These are phyloP conservation scores for Lactarius vividus DNA, from an alignment of 768 basidiomycete species.

Conservation along the genomic window DNA sequence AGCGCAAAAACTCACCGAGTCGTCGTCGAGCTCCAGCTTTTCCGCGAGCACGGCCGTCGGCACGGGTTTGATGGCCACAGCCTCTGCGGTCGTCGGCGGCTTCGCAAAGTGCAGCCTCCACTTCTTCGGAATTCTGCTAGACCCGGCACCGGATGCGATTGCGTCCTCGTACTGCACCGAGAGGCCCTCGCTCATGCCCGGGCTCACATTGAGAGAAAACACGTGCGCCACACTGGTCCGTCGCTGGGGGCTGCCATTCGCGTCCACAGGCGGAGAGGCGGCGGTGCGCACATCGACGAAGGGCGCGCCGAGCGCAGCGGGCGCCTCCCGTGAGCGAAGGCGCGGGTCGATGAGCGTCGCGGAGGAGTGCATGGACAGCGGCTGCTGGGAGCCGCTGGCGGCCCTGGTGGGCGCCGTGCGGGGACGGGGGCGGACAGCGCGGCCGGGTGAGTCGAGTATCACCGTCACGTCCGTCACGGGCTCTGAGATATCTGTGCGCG, in stretches of 20 bases:
- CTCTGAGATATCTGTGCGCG: slow-evolving; percentile 7
- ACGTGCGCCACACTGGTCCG: background rate
- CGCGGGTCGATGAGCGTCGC: background rate
- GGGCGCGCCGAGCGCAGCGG: background rate
- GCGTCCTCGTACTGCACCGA: slow-evolving; percentile 22
- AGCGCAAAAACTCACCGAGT: slow-evolving; percentile 37
- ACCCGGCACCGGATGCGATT: slow-evolving; percentile 3
- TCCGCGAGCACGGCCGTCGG: slow-evolving; percentile 32
- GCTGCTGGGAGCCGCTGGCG: background rate
- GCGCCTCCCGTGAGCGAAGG: background rate
- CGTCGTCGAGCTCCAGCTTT: slow-evolving; percentile 39
- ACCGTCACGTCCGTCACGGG: slow-evolving; percentile 19
- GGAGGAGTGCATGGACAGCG: background rate
- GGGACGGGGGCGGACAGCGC: background rate
- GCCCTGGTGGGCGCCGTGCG: background rate
- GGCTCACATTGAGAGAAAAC: slow-evolving; percentile 14
- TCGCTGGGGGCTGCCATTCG: slow-evolving; percentile 12
- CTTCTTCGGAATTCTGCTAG: slow-evolving; percentile 25
- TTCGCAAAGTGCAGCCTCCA: slow-evolving; percentile 45
- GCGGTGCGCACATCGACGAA: slow-evolving; percentile 13
- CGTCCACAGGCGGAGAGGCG: background rate
- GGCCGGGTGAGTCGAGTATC: slow-evolving; percentile 14
- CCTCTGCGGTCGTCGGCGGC: slow-evolving; percentile 37
- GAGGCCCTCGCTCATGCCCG: slow-evolving; percentile 22
- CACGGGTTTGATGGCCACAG: slow-evolving; percentile 34